Conservation (phyloP, 148 eudicot genomes). For the Suaeda aralocaspica region DNA sequence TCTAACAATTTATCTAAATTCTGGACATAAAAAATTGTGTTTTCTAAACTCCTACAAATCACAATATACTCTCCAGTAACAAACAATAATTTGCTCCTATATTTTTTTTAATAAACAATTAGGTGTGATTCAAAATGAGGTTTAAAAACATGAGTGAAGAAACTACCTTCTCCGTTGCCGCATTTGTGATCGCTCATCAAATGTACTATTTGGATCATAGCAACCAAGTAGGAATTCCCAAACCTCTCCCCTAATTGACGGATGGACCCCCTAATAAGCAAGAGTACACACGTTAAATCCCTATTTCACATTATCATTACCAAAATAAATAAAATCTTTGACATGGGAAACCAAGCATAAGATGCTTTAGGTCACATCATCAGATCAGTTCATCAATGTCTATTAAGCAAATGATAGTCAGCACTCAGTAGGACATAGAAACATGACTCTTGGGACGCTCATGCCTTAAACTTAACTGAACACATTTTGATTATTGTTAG, state of each 20-base stretch:
- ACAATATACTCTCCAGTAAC: background rate
- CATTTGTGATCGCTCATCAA: slow-evolving; percentile 71
- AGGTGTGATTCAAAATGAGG: background rate
- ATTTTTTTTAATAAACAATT: background rate
- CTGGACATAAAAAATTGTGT: too few species aligned
- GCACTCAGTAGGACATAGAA: background rate
- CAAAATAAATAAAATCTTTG: background rate
- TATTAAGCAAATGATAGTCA: background rate
- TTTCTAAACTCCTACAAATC: background rate
- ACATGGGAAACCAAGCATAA: background rate
- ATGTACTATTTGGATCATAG: slow-evolving; percentile 88
- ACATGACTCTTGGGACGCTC: background rate
- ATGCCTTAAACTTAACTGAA: background rate
- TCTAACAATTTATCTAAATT: too few species aligned
- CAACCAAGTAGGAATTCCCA: slow-evolving; percentile 98
- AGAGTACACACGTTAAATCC: slow-evolving; percentile 12
- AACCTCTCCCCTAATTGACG: slow-evolving; percentile 96
- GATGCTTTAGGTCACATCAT: background rate
- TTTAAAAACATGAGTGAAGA: slow-evolving; percentile 11
- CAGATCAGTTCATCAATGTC: background rate
- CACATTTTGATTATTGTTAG: too few species aligned
- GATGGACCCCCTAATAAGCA: slow-evolving; percentile 82
- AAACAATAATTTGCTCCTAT: background rate
- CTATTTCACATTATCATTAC: background rate
- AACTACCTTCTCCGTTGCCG: slow-evolving; percentile 71